Percentiles rank a stretch among this genome's conserved stretches.
These are phyloP conservation scores for Hemileccinum impolitum DNA, from an alignment of 768 basidiomycete genomes.

Conservation along the genomic window DNA sequence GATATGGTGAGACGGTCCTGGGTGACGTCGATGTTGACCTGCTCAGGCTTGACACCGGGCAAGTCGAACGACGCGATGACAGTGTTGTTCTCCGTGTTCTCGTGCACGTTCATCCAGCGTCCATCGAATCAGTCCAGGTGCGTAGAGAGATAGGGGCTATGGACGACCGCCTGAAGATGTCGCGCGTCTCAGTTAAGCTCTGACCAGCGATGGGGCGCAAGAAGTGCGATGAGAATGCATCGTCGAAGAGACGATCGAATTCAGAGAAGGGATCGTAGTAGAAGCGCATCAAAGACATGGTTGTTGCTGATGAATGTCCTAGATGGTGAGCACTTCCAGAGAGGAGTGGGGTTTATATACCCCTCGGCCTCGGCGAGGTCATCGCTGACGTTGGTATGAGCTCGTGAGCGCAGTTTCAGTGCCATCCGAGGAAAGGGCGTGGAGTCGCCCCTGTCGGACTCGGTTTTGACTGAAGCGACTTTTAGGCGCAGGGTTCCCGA, in stretches of 20 bases:
- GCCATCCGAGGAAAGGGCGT: too few species aligned
- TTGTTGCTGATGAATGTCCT: background rate
- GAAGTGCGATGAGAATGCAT: constrained; percentile 31
- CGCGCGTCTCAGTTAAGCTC: constrained; percentile 7
- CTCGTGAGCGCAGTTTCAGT: too few species aligned
- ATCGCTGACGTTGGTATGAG: too few species aligned
- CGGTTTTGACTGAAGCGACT: too few species aligned
- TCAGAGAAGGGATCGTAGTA: constrained; percentile 41
- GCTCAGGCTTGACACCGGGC: constrained; percentile 50
- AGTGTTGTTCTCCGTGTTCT: constrained; percentile 42
- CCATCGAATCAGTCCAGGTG: background rate
- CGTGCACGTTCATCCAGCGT: constrained; percentile 55
- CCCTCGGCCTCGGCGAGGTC: too few species aligned
- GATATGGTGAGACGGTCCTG: constrained; percentile 49
- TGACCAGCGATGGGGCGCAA: constrained; percentile 10
- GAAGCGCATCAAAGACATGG: constrained; percentile 26
- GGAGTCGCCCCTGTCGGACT: too few species aligned
- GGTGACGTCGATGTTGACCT: constrained; percentile 50
- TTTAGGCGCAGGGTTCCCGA: too few species aligned
- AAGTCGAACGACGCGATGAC: constrained; percentile 58
- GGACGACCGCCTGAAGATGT: constrained; percentile 21
- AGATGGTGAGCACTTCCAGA: too few species aligned
- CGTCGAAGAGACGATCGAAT: constrained; percentile 44
- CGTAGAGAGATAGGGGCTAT: background rate
- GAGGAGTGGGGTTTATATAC: too few species aligned